Percentiles rank a stretch among this genome's conserved stretches.
Conservation (phyloP, 139 green algal species). For the Mychonastes homosphaera region DNA sequence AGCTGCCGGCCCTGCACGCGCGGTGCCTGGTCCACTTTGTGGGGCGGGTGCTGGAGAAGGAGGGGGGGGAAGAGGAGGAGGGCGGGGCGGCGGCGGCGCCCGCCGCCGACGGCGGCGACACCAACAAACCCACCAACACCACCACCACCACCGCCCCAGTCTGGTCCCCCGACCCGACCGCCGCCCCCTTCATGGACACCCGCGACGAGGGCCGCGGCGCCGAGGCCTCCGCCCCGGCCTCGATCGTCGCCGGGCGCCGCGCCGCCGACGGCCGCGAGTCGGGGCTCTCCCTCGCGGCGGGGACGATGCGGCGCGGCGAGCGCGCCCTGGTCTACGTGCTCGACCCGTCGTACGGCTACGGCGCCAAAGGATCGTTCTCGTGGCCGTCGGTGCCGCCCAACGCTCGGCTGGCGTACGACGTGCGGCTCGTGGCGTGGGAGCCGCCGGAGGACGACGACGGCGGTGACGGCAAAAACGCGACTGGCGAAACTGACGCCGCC, state of each 20-base stretch:
- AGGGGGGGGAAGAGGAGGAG: too few relatives aligned
- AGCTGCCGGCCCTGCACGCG: conserved; percentile 32
- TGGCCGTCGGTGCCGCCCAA: conserved; percentile 65
- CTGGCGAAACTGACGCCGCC: neutral
- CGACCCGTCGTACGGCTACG: conserved; percentile 38
- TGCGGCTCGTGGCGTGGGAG: conserved; percentile 62
- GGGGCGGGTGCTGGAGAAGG: too few relatives aligned
- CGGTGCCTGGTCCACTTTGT: conserved; percentile 54
- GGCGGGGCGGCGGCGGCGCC: too few relatives aligned
- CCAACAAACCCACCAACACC: too few relatives aligned
- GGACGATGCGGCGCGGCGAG: conserved; percentile 55
- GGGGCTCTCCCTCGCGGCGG: conserved; percentile 50
- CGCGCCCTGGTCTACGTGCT: conserved; percentile 34
- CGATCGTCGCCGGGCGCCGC: neutral
- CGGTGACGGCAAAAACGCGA: too few relatives aligned
- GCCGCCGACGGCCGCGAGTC: conserved; percentile 19
- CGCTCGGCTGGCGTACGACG: conserved; percentile 49
- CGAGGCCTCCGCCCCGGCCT: conserved; percentile 20
- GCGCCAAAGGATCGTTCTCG: conserved; percentile 58
- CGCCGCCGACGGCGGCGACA: too few relatives aligned
- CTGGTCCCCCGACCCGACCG: conserved; percentile 22
- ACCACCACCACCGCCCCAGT: too few relatives aligned
- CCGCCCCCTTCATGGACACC: conserved; percentile 56
- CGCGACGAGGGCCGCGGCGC: conserved; percentile 22
- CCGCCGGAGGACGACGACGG: conserved; percentile 29